Evolutionary conservation across 1,284 basidiomycete genomes (phyloP), one percentile per base, ranked within the genome.

Genomic region (Cutaneotrichosporon mucoides): DNA sequence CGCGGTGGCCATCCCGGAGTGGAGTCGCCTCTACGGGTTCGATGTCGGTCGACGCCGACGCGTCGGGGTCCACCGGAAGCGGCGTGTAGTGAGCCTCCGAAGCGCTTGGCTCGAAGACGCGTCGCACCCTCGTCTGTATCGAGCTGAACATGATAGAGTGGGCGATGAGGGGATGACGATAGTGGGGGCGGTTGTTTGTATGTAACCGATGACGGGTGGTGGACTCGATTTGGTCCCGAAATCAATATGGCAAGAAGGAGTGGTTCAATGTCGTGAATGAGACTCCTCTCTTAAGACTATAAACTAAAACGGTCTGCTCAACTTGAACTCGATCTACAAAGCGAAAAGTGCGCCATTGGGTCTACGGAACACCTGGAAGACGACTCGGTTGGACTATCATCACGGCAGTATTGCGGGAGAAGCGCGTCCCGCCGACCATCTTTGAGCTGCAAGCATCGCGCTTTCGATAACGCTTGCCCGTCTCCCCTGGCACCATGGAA

Each of bases 51-150:
- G 24, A 24, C 24, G 35, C 40, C 11, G 5, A 15, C 37, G 37
- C 45, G 36, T 48, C 44, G 2, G 44, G 43, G 36, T 55, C 53
- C 11, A 41, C n/a, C 8, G 59, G 40, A 40, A 55, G 12, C 16
- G 59, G 55, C 16, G 49, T 16, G 45, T 60, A 60, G 6, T 16
- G 47, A 6, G 34, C 55, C 24, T 38, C 35, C 3, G 45, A 47
- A 11, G 34, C 24, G 24, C 24, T 24, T 24, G 24, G 24, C 24
- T 24, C 11, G 48, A 47, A 7, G 37, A 52, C 33, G 15, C 1
- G 7, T 4, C 38, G 37, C 8, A 56, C 9, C 24, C 8, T 49
- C 37, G 12, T 11, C 24, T 40, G 33, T 37, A 57, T 57, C 42
- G 13, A 44, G 16, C 13, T 40, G 11, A 37, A 12, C 34, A 38